Percentiles rank a stretch among this genome's conserved stretches.
Evolutionary conservation across 805 yeast genomes (phyloP).

Genomic region (Maudiozyma serrabonitensis): DNA sequence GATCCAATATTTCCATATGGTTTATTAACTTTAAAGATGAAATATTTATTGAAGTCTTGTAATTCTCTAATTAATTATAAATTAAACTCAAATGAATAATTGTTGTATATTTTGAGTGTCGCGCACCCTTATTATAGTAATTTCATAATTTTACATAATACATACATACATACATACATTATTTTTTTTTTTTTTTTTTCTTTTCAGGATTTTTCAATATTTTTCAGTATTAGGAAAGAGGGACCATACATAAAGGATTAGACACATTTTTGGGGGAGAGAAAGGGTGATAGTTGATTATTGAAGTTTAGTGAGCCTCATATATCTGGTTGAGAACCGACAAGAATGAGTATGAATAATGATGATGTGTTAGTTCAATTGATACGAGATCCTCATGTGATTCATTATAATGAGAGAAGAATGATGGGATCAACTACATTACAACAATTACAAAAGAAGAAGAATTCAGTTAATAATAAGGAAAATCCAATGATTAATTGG

Average conservation of each 20-base stretch:
- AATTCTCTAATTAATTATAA: conserved; percentile 20
- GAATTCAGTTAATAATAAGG: conserved; percentile 12
- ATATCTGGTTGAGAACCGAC: no score
- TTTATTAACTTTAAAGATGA: conserved; percentile 20
- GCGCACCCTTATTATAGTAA: no score
- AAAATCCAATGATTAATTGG: conserved; percentile 39
- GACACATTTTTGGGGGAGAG: no score
- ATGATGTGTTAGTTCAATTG: not conserved
- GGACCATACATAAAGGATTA: not conserved
- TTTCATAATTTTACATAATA: no score
- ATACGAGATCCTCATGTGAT: not conserved
- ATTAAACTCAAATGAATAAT: conserved; percentile 6
- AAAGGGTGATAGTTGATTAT: no score
- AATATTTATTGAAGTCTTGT: conserved; percentile 17
- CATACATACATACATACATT: not conserved
- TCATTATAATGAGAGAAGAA: no score
- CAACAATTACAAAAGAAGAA: not conserved
- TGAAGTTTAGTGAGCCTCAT: no score
- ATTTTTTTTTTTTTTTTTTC: not conserved
- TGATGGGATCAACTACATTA: no score
- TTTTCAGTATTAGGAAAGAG: not conserved
- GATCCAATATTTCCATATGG: conserved; percentile 24
- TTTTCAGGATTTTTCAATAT: not conserved
- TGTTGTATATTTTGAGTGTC: not conserved
- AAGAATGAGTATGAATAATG: no score